phyloP scores from a whole-genome alignment of 1,139 yeast species.

The Suhomyces chickasaworum region DNA sequence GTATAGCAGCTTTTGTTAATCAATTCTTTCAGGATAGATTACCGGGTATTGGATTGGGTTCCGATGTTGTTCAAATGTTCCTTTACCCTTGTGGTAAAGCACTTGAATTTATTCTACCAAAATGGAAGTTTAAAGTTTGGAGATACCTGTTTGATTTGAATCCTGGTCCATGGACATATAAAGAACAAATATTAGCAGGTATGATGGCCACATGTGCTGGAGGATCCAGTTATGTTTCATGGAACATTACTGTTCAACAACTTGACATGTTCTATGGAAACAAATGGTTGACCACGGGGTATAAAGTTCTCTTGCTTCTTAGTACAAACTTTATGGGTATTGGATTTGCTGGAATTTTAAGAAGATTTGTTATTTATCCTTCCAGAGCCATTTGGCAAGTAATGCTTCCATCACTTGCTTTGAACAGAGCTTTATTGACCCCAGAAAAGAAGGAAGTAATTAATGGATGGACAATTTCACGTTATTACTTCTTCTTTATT shows the following conservation, averaged over 20 bases:
- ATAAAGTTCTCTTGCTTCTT: slow-evolving; percentile 19
- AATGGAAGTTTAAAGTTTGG: slow-evolving; percentile 21
- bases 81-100: slow-evolving; percentile 57
- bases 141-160: slow-evolving; percentile 22
- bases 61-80: slow-evolving; percentile 59
- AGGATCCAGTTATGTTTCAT: slow-evolving; percentile 16
- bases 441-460: slow-evolving; percentile 21
- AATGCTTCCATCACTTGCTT: slow-evolving; percentile 23
- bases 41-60: slow-evolving; percentile 49
- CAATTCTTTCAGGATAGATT: slow-evolving; percentile 59
- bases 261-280: slow-evolving; percentile 18
- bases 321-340: slow-evolving; percentile 25
- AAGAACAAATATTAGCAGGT: slow-evolving; percentile 27
- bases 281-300: slow-evolving; percentile 22
- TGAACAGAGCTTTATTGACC: slow-evolving; percentile 22
- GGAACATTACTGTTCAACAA: slow-evolving; percentile 22
- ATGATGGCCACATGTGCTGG: slow-evolving; percentile 23
- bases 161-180: slow-evolving; percentile 29
- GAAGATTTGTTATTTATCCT: slow-evolving; percentile 23
- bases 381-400: slow-evolving; percentile 21
- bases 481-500: slow-evolving; percentile 20
- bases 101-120: slow-evolving; percentile 26
- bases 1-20: slow-evolving; percentile 57
- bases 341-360: slow-evolving; percentile 26
- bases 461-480: slow-evolving; percentile 25